Conservation (phyloP, 2,329 filamentous ascomycete species). For the Parastagonospora avenae region DNA sequence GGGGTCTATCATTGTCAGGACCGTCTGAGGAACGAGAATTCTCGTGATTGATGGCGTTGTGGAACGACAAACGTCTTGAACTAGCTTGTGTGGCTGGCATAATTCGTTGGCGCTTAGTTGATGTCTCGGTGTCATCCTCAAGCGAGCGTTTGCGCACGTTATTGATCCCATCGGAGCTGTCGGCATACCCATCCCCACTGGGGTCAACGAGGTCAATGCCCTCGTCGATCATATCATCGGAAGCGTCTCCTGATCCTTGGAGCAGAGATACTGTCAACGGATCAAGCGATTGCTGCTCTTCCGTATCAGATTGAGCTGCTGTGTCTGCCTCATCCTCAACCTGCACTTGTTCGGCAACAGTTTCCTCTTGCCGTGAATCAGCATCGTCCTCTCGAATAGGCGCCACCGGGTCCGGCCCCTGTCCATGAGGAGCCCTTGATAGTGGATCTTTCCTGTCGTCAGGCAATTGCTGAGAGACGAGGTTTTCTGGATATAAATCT, state of each 20-base stretch:
- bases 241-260: constrained; percentile 3
- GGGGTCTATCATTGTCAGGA: constrained; percentile 8
- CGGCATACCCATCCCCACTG: constrained; percentile 13
- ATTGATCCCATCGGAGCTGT: constrained; percentile 2
- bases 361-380: constrained; percentile 8
- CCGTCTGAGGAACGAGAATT: not conserved
- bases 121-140: constrained; percentile 8
- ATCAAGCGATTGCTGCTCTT: constrained; percentile 33
- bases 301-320: constrained; percentile 21
- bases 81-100: constrained; percentile 10
- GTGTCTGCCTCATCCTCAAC: constrained; percentile 32
- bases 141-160: constrained; percentile 27
- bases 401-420: not conserved
- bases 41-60: constrained; percentile 6
- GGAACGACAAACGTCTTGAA: constrained; percentile 15
- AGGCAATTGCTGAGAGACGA: constrained; percentile 43
- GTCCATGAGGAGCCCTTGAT: not conserved
- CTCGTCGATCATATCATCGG: constrained; percentile 22
- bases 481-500: constrained; percentile 77
- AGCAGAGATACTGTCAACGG: constrained; percentile 36
- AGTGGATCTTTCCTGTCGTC: constrained; percentile 6
- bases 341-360: constrained; percentile 14
- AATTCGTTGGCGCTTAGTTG: constrained; percentile 21
- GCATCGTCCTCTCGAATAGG: not conserved
- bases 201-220: constrained; percentile 24